phyloP scores from a whole-genome alignment of 2,329 filamentous ascomycete species.

The Aureobasidium vineae region DNA sequence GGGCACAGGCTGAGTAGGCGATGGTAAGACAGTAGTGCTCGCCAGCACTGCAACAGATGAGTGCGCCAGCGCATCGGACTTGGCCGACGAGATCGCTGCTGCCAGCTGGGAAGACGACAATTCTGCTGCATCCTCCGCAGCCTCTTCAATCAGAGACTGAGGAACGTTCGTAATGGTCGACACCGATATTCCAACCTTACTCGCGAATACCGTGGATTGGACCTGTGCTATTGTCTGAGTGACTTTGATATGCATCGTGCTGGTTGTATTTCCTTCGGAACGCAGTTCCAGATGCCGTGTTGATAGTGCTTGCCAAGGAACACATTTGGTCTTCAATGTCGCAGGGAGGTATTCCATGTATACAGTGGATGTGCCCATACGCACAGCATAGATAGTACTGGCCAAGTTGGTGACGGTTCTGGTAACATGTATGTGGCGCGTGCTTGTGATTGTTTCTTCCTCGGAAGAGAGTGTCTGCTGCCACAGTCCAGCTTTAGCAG shows the following conservation, averaged over 20 bases:
- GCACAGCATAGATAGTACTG: not conserved
- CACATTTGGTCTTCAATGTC: not conserved
- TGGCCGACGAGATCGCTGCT: not conserved
- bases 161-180: slow-evolving; percentile 1
- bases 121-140: not conserved
- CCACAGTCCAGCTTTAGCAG: slow-evolving; percentile 24
- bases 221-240: not conserved
- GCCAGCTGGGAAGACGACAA: slow-evolving; percentile 6
- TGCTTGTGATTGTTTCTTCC: slow-evolving; percentile 7
- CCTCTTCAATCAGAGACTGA: slow-evolving; percentile 1
- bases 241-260: slow-evolving; percentile 18
- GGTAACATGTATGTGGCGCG: not conserved
- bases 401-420: not conserved
- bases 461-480: slow-evolving; percentile 18
- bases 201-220: slow-evolving; percentile 1
- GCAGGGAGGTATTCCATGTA: slow-evolving; percentile 14
- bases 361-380: not conserved
- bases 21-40: not conserved
- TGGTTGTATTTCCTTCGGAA: not conserved
- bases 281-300: not conserved
- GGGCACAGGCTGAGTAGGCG: not conserved
- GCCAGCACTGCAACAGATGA: not conserved
- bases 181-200: slow-evolving; percentile 7
- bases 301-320: not conserved
- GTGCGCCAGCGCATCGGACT: not conserved